Evolutionary conservation across 2,329 filamentous ascomycete genomes (phyloP).

Genomic region (Trichoderma pleuroti): DNA sequence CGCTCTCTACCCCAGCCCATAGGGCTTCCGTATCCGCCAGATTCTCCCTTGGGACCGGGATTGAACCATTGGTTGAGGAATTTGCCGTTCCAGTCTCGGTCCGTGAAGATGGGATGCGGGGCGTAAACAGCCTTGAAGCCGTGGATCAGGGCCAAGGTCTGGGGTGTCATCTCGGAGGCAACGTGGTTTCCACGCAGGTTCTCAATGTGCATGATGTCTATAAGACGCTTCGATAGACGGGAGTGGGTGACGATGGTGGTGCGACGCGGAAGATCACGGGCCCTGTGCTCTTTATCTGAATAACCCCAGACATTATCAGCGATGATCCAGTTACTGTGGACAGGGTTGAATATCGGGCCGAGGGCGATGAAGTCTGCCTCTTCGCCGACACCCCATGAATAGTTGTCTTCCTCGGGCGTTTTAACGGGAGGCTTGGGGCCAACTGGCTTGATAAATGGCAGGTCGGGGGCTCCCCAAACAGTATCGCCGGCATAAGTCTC

Average conservation of each 20-base stretch:
- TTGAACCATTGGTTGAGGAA: slow-evolving; percentile 59
- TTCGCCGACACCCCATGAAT: slow-evolving; percentile 73
- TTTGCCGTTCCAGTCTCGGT: slow-evolving; percentile 63
- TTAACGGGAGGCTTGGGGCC: slow-evolving; percentile 61
- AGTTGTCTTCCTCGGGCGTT: slow-evolving; percentile 60
- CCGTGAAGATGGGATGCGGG: slow-evolving; percentile 76
- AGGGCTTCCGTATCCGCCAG: slow-evolving; percentile 52
- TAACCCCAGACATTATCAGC: slow-evolving; percentile 66
- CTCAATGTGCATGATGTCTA: slow-evolving; percentile 75
- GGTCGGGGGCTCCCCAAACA: slow-evolving; percentile 63
- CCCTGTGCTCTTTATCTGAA: slow-evolving; percentile 45
- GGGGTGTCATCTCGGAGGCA: slow-evolving; percentile 76
- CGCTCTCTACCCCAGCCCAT: slow-evolving; percentile 59
- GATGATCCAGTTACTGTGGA: slow-evolving; percentile 70
- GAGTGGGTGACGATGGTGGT: slow-evolving; percentile 77
- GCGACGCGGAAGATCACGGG: slow-evolving; percentile 62
- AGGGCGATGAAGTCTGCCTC: slow-evolving; percentile 72
- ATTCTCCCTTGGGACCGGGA: slow-evolving; percentile 52
- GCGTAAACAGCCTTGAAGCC: slow-evolving; percentile 75
- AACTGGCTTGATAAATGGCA: slow-evolving; percentile 58
- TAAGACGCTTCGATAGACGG: slow-evolving; percentile 65
- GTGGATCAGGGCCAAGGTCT: slow-evolving; percentile 69
- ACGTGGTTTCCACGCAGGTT: slow-evolving; percentile 71
- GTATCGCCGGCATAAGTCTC: slow-evolving; percentile 47
- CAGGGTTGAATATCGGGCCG: slow-evolving; percentile 74